Percentiles rank a stretch among this genome's conserved stretches.
These are phyloP conservation scores for Neurospora sp. DNA, from an alignment of 495 filamentous ascomycete genomes.

Conservation along the genomic window DNA sequence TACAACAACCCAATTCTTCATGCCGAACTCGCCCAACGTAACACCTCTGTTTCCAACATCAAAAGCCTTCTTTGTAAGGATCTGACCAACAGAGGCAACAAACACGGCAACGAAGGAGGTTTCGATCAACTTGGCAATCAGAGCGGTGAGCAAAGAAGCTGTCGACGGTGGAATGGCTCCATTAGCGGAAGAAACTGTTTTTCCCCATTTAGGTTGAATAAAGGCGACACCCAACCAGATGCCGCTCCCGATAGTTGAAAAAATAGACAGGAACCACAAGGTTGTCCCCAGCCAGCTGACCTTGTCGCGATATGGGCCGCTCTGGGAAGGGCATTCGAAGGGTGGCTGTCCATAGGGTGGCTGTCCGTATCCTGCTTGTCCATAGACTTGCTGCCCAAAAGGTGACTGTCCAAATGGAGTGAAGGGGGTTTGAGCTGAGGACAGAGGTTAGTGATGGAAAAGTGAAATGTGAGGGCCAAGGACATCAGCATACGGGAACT, in stretches of 20 bases:
- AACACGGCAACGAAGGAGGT: conserved; percentile 68
- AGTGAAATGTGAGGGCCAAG: neutral
- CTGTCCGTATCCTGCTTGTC: neutral
- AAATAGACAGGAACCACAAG: conserved; percentile 50
- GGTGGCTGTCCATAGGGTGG: neutral
- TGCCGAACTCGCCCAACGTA: conserved; percentile 60
- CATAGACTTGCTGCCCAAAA: neutral
- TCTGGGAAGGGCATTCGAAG: neutral
- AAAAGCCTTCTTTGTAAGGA: conserved; percentile 54
- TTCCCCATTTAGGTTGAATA: conserved; percentile 49
- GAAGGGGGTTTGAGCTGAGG: neutral
- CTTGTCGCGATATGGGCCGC: conserved; percentile 12
- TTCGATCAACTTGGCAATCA: conserved; percentile 66
- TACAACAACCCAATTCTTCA: conserved; percentile 44
- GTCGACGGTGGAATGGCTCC: conserved; percentile 41
- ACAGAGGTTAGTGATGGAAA: neutral
- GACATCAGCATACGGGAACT: neutral
- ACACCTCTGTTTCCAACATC: conserved; percentile 46
- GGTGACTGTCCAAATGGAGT: neutral
- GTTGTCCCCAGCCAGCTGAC: conserved; percentile 48
- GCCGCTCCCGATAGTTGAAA: conserved; percentile 55
- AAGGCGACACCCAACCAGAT: conserved; percentile 52
- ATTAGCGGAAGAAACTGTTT: conserved; percentile 32
- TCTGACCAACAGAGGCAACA: conserved; percentile 63
- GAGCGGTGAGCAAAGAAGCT: conserved; percentile 49